These are phyloP conservation scores for Viola pubescens DNA, from an alignment of 441 rosid species.

Conservation along the genomic window DNA sequence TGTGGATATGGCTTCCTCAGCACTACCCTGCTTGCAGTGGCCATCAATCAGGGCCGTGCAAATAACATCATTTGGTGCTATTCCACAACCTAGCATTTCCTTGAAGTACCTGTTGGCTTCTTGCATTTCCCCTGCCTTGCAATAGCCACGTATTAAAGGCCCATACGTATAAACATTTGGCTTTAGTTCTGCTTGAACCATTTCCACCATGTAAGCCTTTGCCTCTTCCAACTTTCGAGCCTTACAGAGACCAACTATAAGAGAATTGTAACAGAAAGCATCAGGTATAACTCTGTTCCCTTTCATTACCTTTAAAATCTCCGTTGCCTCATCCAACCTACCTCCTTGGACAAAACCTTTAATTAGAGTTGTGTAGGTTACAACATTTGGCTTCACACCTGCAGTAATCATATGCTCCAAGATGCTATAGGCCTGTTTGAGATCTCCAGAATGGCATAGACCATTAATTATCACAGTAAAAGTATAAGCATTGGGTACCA, in stretches of 20 bases:
- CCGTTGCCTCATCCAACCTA: conserved; percentile 43
- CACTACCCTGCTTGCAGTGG: conserved; percentile 54
- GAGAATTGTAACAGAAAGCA: conserved; percentile 58
- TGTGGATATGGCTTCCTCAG: conserved; percentile 41
- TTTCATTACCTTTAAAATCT: conserved; percentile 48
- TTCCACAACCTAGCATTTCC: conserved; percentile 57
- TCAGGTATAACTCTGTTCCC: conserved; percentile 54
- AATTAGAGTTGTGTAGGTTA: conserved; percentile 54
- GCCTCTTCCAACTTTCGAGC: conserved; percentile 77
- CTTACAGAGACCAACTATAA: conserved; percentile 71
- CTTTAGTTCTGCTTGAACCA: conserved; percentile 50
- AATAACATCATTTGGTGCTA: conserved; percentile 47
- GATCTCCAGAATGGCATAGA: conserved; percentile 47
- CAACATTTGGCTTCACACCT: conserved; percentile 56
- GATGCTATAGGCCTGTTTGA: conserved; percentile 38
- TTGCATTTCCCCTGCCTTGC: conserved; percentile 50
- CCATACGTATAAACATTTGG: conserved; percentile 69
- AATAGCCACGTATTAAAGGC: conserved; percentile 52
- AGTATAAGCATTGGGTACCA: conserved; percentile 40
- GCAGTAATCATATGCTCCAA: conserved; percentile 42
- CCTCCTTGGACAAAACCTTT: conserved; percentile 47
- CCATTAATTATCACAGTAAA: conserved; percentile 44
- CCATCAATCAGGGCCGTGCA: conserved; percentile 50
- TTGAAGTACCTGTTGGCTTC: conserved; percentile 47
- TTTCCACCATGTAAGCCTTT: conserved; percentile 41